These are phyloP conservation scores for Populus nigra DNA, from an alignment of 345 rosid species.

Conservation along the genomic window DNA sequence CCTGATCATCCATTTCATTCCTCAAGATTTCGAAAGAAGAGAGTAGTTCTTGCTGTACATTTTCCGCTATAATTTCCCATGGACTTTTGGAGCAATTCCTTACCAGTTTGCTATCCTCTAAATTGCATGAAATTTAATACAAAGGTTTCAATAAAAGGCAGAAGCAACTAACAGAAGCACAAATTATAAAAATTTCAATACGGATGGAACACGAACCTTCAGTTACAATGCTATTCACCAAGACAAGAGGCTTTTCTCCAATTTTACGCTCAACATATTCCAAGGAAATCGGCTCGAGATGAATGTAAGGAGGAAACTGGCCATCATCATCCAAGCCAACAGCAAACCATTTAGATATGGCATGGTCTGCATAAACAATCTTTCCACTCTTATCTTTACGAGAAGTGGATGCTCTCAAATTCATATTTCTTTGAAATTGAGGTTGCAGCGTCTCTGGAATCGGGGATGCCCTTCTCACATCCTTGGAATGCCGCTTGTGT, in stretches of 20 bases:
- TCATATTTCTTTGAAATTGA: constrained; percentile 30
- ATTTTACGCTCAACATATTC: constrained; percentile 25
- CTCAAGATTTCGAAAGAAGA: constrained; percentile 36
- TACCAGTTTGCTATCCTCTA: constrained; percentile 22
- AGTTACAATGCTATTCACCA: constrained; percentile 32
- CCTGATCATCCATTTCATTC: constrained; percentile 20
- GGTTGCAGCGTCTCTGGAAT: constrained; percentile 33
- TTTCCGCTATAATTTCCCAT: constrained; percentile 46
- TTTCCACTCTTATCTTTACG: constrained; percentile 19
- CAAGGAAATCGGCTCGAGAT: constrained; percentile 35
- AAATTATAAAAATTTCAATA: background rate
- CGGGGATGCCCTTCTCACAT: constrained; percentile 26
- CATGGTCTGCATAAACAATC: constrained; percentile 34
- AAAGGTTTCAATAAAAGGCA: background rate
- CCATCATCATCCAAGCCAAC: constrained; percentile 42
- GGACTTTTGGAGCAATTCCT: constrained; percentile 20
- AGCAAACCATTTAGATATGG: constrained; percentile 45
- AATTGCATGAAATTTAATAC: background rate
- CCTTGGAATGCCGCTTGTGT: constrained; percentile 50
- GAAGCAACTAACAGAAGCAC: background rate
- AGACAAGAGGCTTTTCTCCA: constrained; percentile 34
- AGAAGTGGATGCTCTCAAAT: constrained; percentile 14
- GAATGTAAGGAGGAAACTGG: constrained; percentile 31
- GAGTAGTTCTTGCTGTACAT: constrained; percentile 46
- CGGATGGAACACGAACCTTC: constrained; percentile 24